These are phyloP conservation scores for Phytopythium vexans DNA, from an alignment of 352 stramenopile species.

Conservation along the genomic window DNA sequence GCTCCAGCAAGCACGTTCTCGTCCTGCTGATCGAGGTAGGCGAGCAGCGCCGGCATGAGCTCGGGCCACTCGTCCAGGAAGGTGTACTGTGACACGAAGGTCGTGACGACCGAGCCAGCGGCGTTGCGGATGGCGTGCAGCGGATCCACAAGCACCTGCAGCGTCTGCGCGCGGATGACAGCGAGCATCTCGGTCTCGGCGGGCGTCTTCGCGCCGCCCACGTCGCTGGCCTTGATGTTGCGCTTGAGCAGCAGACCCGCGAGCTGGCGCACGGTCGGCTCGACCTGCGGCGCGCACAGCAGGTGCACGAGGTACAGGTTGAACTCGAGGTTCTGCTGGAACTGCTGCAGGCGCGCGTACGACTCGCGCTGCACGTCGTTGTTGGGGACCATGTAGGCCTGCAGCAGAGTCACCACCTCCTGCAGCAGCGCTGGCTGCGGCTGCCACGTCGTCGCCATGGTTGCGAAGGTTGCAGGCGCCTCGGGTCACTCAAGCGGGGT, in stretches of 20 bases:
- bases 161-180: slow-evolving; percentile 73
- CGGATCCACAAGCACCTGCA: slow-evolving; percentile 63
- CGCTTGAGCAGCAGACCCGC: slow-evolving; percentile 82
- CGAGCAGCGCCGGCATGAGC: slow-evolving; percentile 72
- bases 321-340: slow-evolving; percentile 88
- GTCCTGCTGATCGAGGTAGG: slow-evolving; percentile 53
- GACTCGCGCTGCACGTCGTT: slow-evolving; percentile 82
- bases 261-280: slow-evolving; percentile 71
- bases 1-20: slow-evolving; percentile 78
- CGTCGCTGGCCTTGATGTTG: slow-evolving; percentile 81
- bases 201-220: slow-evolving; percentile 39
- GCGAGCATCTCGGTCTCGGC: slow-evolving; percentile 75
- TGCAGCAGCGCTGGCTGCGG: slow-evolving; percentile 69
- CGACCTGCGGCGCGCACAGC: slow-evolving; percentile 55
- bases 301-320: slow-evolving; percentile 87
- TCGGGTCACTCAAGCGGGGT: too few relatives aligned
- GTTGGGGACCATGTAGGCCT: slow-evolving; percentile 82
- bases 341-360: slow-evolving; percentile 83
- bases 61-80: slow-evolving; percentile 88
- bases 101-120: slow-evolving; percentile 77
- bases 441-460: slow-evolving; percentile 60
- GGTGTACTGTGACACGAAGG: slow-evolving; percentile 84
- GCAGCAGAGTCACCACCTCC: slow-evolving; percentile 74
- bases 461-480: neutral
- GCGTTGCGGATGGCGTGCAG: slow-evolving; percentile 71